phyloP scores from a whole-genome alignment of 2,329 filamentous ascomycete species.

The Escovopsis sp. region DNA sequence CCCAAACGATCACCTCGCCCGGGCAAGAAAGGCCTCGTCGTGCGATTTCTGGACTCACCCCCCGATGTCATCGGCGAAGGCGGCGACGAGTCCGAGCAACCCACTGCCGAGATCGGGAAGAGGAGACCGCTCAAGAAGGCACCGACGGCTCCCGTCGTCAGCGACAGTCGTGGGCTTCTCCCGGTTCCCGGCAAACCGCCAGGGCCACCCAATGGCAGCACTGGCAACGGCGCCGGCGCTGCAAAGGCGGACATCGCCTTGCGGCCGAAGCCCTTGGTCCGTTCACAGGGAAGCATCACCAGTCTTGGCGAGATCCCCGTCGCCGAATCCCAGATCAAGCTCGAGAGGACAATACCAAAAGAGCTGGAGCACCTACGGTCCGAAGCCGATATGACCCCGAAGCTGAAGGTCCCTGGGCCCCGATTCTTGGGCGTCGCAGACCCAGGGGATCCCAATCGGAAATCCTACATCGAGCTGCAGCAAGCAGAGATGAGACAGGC shows the following conservation, averaged over 20 bases:
- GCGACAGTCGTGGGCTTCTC: slow-evolving; percentile 6
- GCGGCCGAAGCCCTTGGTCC: slow-evolving; percentile 35
- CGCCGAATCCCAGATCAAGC: slow-evolving; percentile 5
- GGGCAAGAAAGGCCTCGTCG: slow-evolving; percentile 51
- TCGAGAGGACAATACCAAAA: slow-evolving; percentile 1
- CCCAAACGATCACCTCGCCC: slow-evolving; percentile 29
- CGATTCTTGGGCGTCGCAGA: slow-evolving; percentile 27
- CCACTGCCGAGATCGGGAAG: slow-evolving; percentile 54
- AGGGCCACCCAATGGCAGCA: background rate
- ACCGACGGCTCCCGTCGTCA: slow-evolving; percentile 15
- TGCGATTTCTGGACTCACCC: slow-evolving; percentile 55
- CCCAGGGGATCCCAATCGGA: slow-evolving; percentile 35
- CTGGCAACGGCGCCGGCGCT: slow-evolving; percentile 2
- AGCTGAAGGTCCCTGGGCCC: slow-evolving; percentile 19
- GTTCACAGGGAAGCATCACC: slow-evolving; percentile 42
- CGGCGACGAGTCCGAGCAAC: slow-evolving; percentile 68
- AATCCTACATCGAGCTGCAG: slow-evolving; percentile 42
- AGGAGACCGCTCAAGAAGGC: slow-evolving; percentile 29
- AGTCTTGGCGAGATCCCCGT: slow-evolving; percentile 13
- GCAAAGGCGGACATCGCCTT: slow-evolving; percentile 26
- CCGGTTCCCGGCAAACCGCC: slow-evolving; percentile 3
- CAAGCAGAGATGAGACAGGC: slow-evolving; percentile 45
- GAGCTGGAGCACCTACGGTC: background rate
- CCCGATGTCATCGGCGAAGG: slow-evolving; percentile 83
- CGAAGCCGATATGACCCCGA: slow-evolving; percentile 9